phyloP scores from a whole-genome alignment of 495 filamentous ascomycete genomes.

The Venustampulla echinocandica region DNA sequence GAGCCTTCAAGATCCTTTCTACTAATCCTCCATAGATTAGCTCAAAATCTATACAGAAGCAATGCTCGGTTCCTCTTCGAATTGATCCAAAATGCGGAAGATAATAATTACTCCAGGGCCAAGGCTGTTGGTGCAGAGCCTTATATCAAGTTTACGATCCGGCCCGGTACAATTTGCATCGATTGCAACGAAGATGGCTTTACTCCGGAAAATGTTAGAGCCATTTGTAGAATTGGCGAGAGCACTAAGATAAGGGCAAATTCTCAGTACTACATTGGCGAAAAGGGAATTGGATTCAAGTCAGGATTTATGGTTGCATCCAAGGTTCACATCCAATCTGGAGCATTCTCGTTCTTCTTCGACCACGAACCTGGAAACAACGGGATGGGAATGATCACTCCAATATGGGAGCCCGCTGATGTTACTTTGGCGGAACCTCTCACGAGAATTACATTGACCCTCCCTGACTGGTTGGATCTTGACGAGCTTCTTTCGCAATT shows the following conservation, averaged over 20 bases:
- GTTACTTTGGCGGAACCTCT: neutral
- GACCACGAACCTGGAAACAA: slow-evolving; percentile 6
- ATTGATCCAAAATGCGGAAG: slow-evolving; percentile 38
- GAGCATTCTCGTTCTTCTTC: slow-evolving; percentile 33
- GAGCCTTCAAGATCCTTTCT: slow-evolving; percentile 2
- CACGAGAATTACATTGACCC: neutral
- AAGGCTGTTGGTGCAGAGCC: slow-evolving; percentile 5
- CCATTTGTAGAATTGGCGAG: slow-evolving; percentile 28
- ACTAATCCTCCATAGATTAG: slow-evolving; percentile 5
- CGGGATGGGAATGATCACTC: slow-evolving; percentile 1
- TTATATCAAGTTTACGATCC: slow-evolving; percentile 22
- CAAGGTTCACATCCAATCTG: slow-evolving; percentile 31
- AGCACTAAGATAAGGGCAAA: slow-evolving; percentile 14
- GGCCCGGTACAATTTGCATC: slow-evolving; percentile 21
- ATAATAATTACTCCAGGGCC: slow-evolving; percentile 25
- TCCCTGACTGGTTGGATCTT: neutral
- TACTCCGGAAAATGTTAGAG: slow-evolving; percentile 25
- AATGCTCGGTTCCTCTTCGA: slow-evolving; percentile 29
- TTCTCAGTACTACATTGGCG: slow-evolving; percentile 29
- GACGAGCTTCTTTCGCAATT: neutral
- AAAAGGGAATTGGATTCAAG: slow-evolving; percentile 42
- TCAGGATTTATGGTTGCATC: slow-evolving; percentile 36
- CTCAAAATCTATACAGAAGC: neutral
- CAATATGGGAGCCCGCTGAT: neutral
- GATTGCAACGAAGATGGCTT: slow-evolving; percentile 38